These are phyloP conservation scores for Colletotrichum tamarilloi DNA, from an alignment of 2,329 filamentous ascomycete genomes.

Conservation along the genomic window DNA sequence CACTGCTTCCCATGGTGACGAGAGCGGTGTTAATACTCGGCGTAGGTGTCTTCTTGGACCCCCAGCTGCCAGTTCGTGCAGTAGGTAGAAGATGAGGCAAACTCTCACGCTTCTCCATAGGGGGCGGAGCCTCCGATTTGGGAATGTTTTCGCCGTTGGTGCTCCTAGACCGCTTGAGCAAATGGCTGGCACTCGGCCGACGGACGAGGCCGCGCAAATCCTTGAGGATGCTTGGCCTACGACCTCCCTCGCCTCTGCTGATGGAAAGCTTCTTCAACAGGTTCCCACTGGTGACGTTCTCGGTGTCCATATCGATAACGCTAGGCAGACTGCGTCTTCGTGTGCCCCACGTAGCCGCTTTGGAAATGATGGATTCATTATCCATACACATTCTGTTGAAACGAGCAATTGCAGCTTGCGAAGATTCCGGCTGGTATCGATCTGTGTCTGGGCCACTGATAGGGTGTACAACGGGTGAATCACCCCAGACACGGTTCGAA, in stretches of 20 bases:
- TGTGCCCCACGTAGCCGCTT: slow-evolving; percentile 78
- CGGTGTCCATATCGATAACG: slow-evolving; percentile 62
- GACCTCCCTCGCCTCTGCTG: slow-evolving; percentile 55
- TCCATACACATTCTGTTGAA: slow-evolving; percentile 65
- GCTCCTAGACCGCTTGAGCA: slow-evolving; percentile 60
- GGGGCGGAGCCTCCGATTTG: slow-evolving; percentile 43
- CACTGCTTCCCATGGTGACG: slow-evolving; percentile 63
- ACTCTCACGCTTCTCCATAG: slow-evolving; percentile 56
- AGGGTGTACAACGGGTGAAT: slow-evolving; percentile 57
- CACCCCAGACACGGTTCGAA: slow-evolving; percentile 59
- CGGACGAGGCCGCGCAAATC: slow-evolving; percentile 62
- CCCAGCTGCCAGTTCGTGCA: slow-evolving; percentile 62
- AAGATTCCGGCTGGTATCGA: slow-evolving; percentile 59
- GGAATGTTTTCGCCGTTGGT: slow-evolving; percentile 49
- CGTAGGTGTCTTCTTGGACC: slow-evolving; percentile 57
- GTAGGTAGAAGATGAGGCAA: slow-evolving; percentile 59
- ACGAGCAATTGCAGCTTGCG: slow-evolving; percentile 64
- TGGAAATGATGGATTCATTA: slow-evolving; percentile 68
- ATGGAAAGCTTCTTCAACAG: slow-evolving; percentile 73
- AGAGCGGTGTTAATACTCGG: slow-evolving; percentile 71
- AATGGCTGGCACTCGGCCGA: slow-evolving; percentile 56
- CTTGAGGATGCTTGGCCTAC: slow-evolving; percentile 62
- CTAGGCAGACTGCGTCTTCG: slow-evolving; percentile 73
- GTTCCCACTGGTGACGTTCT: slow-evolving; percentile 68
- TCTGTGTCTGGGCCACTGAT: slow-evolving; percentile 50